A percentile compares a stretch with the other conserved stretches of the same genome.
phyloP scores from a whole-genome alignment of 2,329 filamentous ascomycete species.

The Colletotrichum sp. region DNA sequence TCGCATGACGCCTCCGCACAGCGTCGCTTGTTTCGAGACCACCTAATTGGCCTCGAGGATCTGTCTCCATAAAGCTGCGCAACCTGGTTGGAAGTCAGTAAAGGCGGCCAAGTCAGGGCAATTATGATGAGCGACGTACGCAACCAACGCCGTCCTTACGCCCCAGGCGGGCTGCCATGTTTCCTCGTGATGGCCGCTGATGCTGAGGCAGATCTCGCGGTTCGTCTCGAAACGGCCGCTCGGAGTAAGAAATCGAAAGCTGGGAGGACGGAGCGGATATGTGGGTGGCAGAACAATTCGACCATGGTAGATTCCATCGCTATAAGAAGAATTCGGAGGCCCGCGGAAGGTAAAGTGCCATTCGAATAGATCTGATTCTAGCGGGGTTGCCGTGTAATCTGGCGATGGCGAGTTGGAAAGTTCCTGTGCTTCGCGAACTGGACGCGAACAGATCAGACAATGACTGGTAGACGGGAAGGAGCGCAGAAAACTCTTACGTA shows the following conservation, averaged over 20 bases:
- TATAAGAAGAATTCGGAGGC: conserved; percentile 81
- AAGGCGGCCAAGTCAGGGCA: background rate
- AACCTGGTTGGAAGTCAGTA: conserved; percentile 47
- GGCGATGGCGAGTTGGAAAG: conserved; percentile 79
- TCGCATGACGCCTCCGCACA: conserved; percentile 72
- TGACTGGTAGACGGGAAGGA: conserved; percentile 10
- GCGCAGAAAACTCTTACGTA: conserved; percentile 57
- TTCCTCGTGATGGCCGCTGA: conserved; percentile 95
- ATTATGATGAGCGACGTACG: conserved; percentile 36
- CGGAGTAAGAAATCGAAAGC: conserved; percentile 94
- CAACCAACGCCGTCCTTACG: conserved; percentile 83
- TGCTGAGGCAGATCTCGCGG: conserved; percentile 93
- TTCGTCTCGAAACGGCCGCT: conserved; percentile 95
- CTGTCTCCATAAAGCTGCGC: conserved; percentile 91
- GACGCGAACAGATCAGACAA: background rate
- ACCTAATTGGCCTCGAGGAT: conserved; percentile 85
- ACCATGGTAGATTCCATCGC: conserved; percentile 88
- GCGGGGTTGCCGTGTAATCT: conserved; percentile 84
- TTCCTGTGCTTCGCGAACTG: conserved; percentile 90
- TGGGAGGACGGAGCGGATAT: conserved; percentile 90
- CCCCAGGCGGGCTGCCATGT: conserved; percentile 99
- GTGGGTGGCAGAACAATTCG: conserved; percentile 88
- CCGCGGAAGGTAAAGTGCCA: conserved; percentile 99
- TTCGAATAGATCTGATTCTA: conserved; percentile 91
- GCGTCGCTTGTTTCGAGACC: conserved; percentile 79